A percentile compares a stretch with the other conserved stretches of the same genome.
Evolutionary conservation across 1,284 basidiomycete species (phyloP).

Genomic region (Ustilago hordei): DNA sequence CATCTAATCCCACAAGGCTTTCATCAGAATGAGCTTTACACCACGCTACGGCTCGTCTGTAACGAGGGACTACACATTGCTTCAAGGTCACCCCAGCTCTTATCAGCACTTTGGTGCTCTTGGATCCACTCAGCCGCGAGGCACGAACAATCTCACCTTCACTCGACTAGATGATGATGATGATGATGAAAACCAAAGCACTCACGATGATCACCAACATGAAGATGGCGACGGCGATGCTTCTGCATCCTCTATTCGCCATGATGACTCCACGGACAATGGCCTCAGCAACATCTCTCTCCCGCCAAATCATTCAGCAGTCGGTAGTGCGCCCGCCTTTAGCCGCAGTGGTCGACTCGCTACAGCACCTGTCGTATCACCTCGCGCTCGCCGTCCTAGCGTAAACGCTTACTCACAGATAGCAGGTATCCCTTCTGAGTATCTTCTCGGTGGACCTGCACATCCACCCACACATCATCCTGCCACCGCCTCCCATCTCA

Average conservation of each 20-base stretch:
- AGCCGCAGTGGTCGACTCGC: constrained; percentile 31
- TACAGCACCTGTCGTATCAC: constrained; percentile 28
- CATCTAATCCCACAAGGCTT: neutral
- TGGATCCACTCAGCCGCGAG: constrained; percentile 10
- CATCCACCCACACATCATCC: constrained; percentile 34
- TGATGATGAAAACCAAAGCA: constrained; percentile 12
- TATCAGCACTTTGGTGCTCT: constrained; percentile 49
- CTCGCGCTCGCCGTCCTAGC: constrained; percentile 37
- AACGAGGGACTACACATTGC: constrained; percentile 46
- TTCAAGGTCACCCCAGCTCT: constrained; percentile 49
- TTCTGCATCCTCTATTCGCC: constrained; percentile 30
- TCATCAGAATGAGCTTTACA: constrained; percentile 44
- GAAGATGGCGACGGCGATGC: constrained; percentile 19
- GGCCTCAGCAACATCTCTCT: constrained; percentile 46
- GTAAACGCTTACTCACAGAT: constrained; percentile 48
- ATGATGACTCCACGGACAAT: constrained; percentile 31
- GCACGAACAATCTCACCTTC: constrained; percentile 1
- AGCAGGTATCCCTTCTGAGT: constrained; percentile 51
- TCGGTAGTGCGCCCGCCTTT: constrained; percentile 31
- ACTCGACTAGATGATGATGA: constrained; percentile 11
- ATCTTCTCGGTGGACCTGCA: constrained; percentile 48
- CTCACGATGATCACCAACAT: constrained; percentile 15
- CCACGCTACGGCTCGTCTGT: constrained; percentile 53
- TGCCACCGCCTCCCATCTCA: constrained; percentile 23
- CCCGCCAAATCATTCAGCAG: constrained; percentile 25